Conservation (phyloP, 1,284 basidiomycete genomes). For the Austroboletus niveus region DNA sequence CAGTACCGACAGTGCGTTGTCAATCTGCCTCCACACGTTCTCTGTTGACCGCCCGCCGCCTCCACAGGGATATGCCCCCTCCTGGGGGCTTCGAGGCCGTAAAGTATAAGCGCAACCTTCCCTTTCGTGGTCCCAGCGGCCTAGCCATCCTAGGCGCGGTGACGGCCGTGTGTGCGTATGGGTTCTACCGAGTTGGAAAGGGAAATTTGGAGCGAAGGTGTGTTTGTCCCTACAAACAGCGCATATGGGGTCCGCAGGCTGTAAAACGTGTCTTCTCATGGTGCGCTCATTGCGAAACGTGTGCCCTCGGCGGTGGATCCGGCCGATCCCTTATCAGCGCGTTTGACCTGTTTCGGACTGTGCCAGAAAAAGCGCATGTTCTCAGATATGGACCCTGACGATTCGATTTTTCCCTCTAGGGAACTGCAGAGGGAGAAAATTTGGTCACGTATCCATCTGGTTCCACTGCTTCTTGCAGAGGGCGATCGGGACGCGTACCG, state of each 20-base stretch:
- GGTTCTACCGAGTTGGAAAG: conserved; percentile 90
- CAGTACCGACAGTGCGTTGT: conserved; percentile 63
- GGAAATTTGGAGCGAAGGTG: conserved; percentile 93
- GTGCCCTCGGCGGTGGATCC: conserved; percentile 50
- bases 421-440: conserved; percentile 92
- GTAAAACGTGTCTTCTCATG: conserved; percentile 55
- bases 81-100: conserved; percentile 89
- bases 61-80: conserved; percentile 90
- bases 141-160: conserved; percentile 84
- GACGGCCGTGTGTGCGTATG: conserved; percentile 83
- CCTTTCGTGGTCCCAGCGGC: conserved; percentile 88
- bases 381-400: conserved; percentile 39
- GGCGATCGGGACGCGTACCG: conserved; percentile 90
- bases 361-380: conserved; percentile 37
- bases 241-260: conserved; percentile 52
- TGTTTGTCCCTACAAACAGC: conserved; percentile 37
- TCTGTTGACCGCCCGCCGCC: conserved; percentile 15
- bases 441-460: conserved; percentile 95
- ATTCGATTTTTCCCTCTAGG: conserved; percentile 46
- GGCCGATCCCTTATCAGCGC: conserved; percentile 56
- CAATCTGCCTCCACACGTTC: background rate
- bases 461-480: conserved; percentile 90
- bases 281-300: conserved; percentile 33
- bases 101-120: conserved; percentile 96
- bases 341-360: conserved; percentile 35